Base-by-base conservation (phyloP, 768 basidiomycete species). In the Nidularia pulvinata region DNA sequence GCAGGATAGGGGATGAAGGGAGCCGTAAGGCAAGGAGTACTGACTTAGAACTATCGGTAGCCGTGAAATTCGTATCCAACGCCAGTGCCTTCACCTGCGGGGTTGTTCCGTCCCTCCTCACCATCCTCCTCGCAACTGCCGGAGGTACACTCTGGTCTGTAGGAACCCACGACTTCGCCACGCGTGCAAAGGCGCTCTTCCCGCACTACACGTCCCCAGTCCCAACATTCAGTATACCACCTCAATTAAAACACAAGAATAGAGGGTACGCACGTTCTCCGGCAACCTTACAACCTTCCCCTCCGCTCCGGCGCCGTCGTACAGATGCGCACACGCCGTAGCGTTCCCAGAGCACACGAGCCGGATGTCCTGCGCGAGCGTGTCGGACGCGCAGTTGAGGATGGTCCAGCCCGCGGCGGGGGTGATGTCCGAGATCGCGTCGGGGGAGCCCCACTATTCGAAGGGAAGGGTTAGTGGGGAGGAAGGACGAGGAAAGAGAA, bases 351-450 rank as follows among this genome's bases (percentile, higher is more conserved):
- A 61, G 65, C 82, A 83, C 2, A 81, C 78, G 16, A 81, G 69
- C 7, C 79, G 76, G 48, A 82, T 74, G 42, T 79, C 76, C 56
- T 82, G 80, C 30, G 69, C 59, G 9, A 72, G 54, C 0, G 64
- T 56, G 52, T 74, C 69, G 3, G 75, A 62, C 33, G 71, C 65
- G 59, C 82, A 84, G 36, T 68, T 72, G 19, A 82, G 57, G 42
- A 83, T 80, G 32, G 71, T 67, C 81, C 81, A 84, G 25, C 81
- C 82, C 16, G 76, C 81, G 5, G 79, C 78, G n/a, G 69, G 55
- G 2, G 78, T 77, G 37, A 78, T 71, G 52, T 78, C 77, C 6
- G 74, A 69, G 19, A 78, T 77, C 7, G 74, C 64, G 37, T 58
- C 60, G 1, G 59, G 35, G 7, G 70, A 52, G 4, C 74, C 75